Conservation (phyloP, 116 monocot species). For the Posidonia oceanica region DNA sequence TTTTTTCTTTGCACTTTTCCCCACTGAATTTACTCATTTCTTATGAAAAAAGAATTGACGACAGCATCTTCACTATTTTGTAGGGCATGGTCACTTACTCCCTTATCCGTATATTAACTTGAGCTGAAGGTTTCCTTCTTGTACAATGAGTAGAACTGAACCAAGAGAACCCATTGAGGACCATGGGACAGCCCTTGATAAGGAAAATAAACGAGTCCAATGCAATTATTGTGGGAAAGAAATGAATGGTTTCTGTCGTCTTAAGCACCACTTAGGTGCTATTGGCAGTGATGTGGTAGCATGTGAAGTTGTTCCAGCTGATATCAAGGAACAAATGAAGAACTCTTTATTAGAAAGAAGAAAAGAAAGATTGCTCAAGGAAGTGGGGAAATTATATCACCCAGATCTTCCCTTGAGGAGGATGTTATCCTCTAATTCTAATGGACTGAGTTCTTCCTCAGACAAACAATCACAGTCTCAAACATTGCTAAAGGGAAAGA, state of each 20-base stretch:
- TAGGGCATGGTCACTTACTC: no score
- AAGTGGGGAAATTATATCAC: conserved; percentile 38
- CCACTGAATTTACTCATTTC: no score
- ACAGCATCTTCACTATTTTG: no score
- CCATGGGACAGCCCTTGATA: conserved; percentile 46
- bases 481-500: background rate
- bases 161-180: conserved; percentile 14
- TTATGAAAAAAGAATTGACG: no score
- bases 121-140: background rate
- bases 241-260: conserved; percentile 43
- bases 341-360: conserved; percentile 28
- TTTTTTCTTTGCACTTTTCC: no score
- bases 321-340: conserved; percentile 28
- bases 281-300: conserved; percentile 31
- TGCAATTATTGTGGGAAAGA: conserved; percentile 66
- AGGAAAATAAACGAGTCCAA: conserved; percentile 33
- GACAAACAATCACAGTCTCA: background rate
- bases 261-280: conserved; percentile 52
- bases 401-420: conserved; percentile 58
- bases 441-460: background rate
- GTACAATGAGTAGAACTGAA: background rate
- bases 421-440: conserved; percentile 10
- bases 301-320: conserved; percentile 29
- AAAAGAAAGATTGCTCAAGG: conserved; percentile 43
- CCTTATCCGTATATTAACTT: background rate